A percentile compares a stretch with the other conserved stretches of the same genome.
Conservation (phyloP, 2,329 filamentous ascomycete species). For the Neocatenulostroma microsporum region DNA sequence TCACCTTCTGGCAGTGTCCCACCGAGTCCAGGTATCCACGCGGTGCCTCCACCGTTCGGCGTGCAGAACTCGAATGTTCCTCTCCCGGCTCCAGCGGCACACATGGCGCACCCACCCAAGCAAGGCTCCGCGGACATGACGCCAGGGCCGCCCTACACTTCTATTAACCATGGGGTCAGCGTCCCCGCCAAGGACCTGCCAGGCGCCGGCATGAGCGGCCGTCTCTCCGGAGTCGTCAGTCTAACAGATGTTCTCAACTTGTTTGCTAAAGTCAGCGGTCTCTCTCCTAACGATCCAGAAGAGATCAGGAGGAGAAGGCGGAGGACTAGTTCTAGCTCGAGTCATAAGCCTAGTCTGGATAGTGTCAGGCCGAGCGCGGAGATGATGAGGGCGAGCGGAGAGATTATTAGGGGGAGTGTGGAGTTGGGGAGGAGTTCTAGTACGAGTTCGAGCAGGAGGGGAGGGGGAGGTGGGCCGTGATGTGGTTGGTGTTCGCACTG, state of each 20-base stretch:
- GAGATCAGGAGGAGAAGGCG: constrained; percentile 68
- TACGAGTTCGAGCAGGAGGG: too few relatives aligned
- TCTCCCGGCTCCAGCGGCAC: constrained; percentile 14
- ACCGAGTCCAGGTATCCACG: constrained; percentile 36
- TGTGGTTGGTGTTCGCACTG: too few relatives aligned
- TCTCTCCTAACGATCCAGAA: constrained; percentile 73
- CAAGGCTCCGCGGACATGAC: constrained; percentile 13
- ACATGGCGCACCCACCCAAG: constrained; percentile 13
- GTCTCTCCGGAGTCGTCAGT: constrained; percentile 81
- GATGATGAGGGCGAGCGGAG: constrained; percentile 29
- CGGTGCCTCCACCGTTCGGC: constrained; percentile 11
- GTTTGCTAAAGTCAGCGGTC: constrained; percentile 75
- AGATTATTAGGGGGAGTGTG: constrained; percentile 12
- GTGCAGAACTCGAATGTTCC: constrained; percentile 7
- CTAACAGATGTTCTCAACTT: constrained; percentile 89
- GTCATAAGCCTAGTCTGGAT: too few relatives aligned
- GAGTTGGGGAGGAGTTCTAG: too few relatives aligned
- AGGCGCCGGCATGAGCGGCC: constrained; percentile 71
- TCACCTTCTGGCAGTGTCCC: constrained; percentile 70
- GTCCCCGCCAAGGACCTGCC: constrained; percentile 68
- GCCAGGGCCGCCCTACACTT: constrained; percentile 39
- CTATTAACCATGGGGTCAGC: constrained; percentile 39
- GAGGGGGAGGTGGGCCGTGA: too few relatives aligned
- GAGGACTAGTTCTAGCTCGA: constrained; percentile 56
- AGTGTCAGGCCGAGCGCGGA: constrained; percentile 38